A percentile compares a stretch with the other conserved stretches of the same genome.
phyloP scores from a whole-genome alignment of 805 yeast genomes.

The Huiozyma sinensis region DNA sequence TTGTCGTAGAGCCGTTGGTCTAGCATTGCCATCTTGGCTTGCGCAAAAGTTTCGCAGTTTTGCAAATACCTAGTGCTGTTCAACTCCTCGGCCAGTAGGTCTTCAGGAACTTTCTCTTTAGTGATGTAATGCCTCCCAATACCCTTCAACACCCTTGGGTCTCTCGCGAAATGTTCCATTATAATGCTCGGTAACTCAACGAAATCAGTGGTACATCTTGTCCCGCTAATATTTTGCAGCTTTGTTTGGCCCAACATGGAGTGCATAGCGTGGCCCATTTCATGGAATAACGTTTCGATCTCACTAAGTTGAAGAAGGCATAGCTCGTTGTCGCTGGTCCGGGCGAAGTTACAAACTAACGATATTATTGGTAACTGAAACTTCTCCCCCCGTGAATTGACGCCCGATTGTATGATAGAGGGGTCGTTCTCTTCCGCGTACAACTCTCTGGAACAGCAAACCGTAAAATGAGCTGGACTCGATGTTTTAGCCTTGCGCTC shows the following conservation, averaged over 20 bases:
- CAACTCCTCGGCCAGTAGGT: constrained; percentile 41
- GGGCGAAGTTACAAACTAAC: constrained; percentile 70
- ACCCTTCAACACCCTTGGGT: constrained; percentile 58
- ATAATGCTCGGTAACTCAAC: constrained; percentile 94
- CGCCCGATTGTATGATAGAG: constrained; percentile 27
- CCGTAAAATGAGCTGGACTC: constrained; percentile 91
- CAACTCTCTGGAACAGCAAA: constrained; percentile 82
- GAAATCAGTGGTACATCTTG: constrained; percentile 91
- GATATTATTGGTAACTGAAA: constrained; percentile 87
- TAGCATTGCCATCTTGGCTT: constrained; percentile 78
- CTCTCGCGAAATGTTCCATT: constrained; percentile 87
- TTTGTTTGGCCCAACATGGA: constrained; percentile 91
- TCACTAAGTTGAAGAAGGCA: constrained; percentile 63
- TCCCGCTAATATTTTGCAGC: constrained; percentile 86
- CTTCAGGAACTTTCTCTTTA: constrained; percentile 45
- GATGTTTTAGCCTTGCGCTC: constrained; percentile 65
- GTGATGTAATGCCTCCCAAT: constrained; percentile 64
- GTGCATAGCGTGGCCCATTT: constrained; percentile 98
- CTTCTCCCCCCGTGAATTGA: constrained; percentile 32
- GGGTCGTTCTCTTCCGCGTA: constrained; percentile 42
- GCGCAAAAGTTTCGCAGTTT: constrained; percentile 71
- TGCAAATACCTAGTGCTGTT: constrained; percentile 42
- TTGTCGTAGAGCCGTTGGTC: constrained; percentile 69
- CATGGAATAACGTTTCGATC: constrained; percentile 91
- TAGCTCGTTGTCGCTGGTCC: constrained; percentile 30